These are phyloP conservation scores for Parmelia sp. DNA, from an alignment of 495 filamentous ascomycete species.

Conservation along the genomic window DNA sequence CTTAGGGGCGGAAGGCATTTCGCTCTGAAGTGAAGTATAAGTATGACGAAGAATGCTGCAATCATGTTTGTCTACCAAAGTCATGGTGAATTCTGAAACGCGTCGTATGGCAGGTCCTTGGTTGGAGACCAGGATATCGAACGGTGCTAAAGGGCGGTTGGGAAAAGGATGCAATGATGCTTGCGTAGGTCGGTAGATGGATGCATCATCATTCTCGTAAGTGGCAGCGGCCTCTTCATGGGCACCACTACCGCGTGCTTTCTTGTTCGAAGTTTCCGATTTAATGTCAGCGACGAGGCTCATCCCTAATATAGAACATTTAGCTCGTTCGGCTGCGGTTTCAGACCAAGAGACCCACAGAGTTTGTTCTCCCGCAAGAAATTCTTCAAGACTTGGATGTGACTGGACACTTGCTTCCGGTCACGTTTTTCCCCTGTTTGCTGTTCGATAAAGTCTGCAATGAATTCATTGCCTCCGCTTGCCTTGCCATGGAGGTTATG, in stretches of 20 bases:
- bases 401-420: constrained; percentile 91
- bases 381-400: constrained; percentile 92
- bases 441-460: constrained; percentile 71
- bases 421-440: constrained; percentile 58
- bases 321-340: not conserved
- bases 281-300: constrained; percentile 17
- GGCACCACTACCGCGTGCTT: not conserved
- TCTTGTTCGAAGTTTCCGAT: constrained; percentile 9
- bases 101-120: constrained; percentile 32
- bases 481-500: constrained; percentile 62
- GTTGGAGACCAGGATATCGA: not conserved
- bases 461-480: constrained; percentile 86
- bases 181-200: not conserved
- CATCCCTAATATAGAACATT: constrained; percentile 20
- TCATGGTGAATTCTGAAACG: constrained; percentile 46
- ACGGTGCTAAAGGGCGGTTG: not conserved
- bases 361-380: constrained; percentile 58
- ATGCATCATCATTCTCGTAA: not conserved
- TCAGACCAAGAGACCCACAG: constrained; percentile 29
- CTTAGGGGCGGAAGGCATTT: constrained; percentile 36
- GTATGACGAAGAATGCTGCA: constrained; percentile 29
- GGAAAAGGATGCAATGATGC: constrained; percentile 3
- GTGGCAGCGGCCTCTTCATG: not conserved
- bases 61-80: constrained; percentile 27
- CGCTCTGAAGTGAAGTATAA: constrained; percentile 44